Evolutionary conservation across 257 asterid genomes (phyloP).

Genomic region (Galeopsis tetrahit): DNA sequence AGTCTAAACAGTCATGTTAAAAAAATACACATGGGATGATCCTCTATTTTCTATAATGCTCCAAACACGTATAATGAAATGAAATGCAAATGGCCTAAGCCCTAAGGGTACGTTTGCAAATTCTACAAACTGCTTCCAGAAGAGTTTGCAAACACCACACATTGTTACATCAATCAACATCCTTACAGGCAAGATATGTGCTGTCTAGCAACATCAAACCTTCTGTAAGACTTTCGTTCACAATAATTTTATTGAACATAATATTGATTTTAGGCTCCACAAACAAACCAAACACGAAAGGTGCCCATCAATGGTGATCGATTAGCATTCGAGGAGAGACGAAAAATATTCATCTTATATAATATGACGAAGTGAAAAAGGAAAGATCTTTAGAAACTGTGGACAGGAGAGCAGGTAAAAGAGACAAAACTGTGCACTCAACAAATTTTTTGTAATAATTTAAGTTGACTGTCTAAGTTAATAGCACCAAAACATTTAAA

Average conservation of each 20-base stretch:
- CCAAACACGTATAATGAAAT: too few species aligned
- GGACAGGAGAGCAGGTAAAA: slow-evolving; percentile 48
- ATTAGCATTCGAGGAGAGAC: slow-evolving; percentile 30
- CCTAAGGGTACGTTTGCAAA: too few species aligned
- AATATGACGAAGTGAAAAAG: slow-evolving; percentile 34
- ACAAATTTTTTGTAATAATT: slow-evolving; percentile 43
- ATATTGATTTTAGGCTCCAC: slow-evolving; percentile 31
- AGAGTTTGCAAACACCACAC: too few species aligned
- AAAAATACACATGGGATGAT: background rate
- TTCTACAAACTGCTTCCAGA: too few species aligned
- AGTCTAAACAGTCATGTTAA: background rate
- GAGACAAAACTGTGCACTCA: slow-evolving; percentile 32
- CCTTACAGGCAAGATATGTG: slow-evolving; percentile 28
- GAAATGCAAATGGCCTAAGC: too few species aligned
- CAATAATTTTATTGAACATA: slow-evolving; percentile 17
- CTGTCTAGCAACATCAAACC: slow-evolving; percentile 24
- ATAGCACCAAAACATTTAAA: slow-evolving; percentile 35
- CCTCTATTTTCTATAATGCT: too few species aligned
- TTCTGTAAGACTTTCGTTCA: slow-evolving; percentile 23
- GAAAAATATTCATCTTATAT: slow-evolving; percentile 34
- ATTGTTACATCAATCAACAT: background rate
- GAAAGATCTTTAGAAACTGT: slow-evolving; percentile 28
- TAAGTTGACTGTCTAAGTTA: slow-evolving; percentile 34
- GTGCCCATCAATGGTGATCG: slow-evolving; percentile 3
- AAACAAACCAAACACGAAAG: slow-evolving; percentile 26